Evolutionary conservation across 2,329 filamentous ascomycete genomes (phyloP).

Genomic region (Pseudohalonectria lignicola): DNA sequence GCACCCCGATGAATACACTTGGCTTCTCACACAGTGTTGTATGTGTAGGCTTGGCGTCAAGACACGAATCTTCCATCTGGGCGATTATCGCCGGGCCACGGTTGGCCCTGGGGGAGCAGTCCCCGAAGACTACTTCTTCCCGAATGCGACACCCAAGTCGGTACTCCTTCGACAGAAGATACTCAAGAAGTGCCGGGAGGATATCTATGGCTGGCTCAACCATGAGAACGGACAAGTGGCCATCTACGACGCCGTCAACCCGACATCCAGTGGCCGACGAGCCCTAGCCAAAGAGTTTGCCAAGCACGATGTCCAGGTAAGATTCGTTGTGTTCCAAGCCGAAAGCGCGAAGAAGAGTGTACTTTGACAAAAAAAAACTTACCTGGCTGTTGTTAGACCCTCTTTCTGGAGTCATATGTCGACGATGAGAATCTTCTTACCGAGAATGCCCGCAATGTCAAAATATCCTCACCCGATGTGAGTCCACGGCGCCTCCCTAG

Average conservation of each 20-base stretch:
- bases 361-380: too few relatives aligned
- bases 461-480: conserved; percentile 93
- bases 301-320: conserved; percentile 88
- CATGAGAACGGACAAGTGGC: conserved; percentile 97
- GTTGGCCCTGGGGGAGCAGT: conserved; percentile 71
- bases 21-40: too few relatives aligned
- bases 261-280: conserved; percentile 68
- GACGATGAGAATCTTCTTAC: conserved; percentile 88
- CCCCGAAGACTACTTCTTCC: conserved; percentile 95
- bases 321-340: conserved; percentile 6
- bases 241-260: conserved; percentile 97
- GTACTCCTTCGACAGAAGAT: conserved; percentile 96
- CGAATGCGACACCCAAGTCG: conserved; percentile 83
- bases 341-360: too few relatives aligned
- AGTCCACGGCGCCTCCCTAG: conserved; percentile 15
- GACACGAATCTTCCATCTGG: conserved; percentile 93
- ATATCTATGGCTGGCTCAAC: conserved; percentile 93
- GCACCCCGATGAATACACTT: too few relatives aligned
- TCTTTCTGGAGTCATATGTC: conserved; percentile 95
- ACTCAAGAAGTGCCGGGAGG: conserved; percentile 90
- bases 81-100: conserved; percentile 89
- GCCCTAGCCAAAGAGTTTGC: conserved; percentile 90
- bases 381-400: too few relatives aligned
- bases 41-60: conserved; percentile 76
- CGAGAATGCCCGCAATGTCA: conserved; percentile 94